Percentiles rank a stretch among this genome's conserved stretches.
Conservation (phyloP, 768 basidiomycete genomes). For the Mycena alexandri region DNA sequence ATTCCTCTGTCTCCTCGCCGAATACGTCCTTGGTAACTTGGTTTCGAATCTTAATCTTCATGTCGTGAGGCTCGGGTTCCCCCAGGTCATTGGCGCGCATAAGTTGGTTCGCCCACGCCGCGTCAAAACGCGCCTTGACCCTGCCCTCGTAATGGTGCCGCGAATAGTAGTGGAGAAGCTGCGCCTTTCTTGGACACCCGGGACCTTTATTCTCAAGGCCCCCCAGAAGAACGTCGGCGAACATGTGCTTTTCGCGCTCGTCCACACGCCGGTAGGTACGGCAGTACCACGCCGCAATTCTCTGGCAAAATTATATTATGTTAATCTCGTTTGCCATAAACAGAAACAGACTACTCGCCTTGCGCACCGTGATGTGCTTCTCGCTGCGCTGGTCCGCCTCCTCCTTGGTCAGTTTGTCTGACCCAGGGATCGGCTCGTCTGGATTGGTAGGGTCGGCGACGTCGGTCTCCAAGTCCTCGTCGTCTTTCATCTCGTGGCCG, state of each 20-base stretch:
- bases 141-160: slow-evolving; percentile 1
- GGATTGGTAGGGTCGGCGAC: no score
- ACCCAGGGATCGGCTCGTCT: no score
- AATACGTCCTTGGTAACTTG: neutral
- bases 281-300: slow-evolving; percentile 2
- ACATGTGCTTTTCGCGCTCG: neutral
- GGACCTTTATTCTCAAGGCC: neutral
- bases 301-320: neutral
- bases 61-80: neutral
- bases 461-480: no score
- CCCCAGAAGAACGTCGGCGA: neutral
- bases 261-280: neutral
- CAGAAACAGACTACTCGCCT: no score
- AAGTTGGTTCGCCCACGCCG: neutral
- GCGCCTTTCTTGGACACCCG: neutral
- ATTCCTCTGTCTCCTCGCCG: neutral
- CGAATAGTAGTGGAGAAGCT: neutral
- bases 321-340: no score
- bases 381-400: no score
- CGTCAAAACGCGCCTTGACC: slow-evolving; percentile 1
- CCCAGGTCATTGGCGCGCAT: neutral
- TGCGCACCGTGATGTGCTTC: no score
- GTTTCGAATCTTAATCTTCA: slow-evolving; percentile 10
- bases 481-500: no score
- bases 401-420: no score